Conservation (phyloP, 2,329 filamentous ascomycete species). For the Fusarium guadeloupense region DNA sequence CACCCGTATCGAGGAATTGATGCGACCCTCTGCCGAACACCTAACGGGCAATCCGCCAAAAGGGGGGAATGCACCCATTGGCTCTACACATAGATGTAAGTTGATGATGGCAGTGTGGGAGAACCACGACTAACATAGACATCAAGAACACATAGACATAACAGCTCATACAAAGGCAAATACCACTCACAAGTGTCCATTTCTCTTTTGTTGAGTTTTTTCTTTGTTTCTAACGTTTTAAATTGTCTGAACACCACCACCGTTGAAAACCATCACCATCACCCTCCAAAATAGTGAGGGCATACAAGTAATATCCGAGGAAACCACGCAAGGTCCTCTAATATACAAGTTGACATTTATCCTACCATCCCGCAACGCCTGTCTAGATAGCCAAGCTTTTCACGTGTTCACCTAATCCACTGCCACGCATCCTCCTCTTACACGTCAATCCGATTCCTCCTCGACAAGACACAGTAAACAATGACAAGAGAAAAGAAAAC, state of each 20-base stretch:
- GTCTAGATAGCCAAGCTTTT: conserved; percentile 36
- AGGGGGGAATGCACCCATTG: not conserved
- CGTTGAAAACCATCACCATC: conserved; percentile 10
- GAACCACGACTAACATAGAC: not conserved
- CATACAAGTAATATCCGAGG: conserved; percentile 33
- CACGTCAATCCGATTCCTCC: conserved; percentile 20
- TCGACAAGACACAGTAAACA: conserved; percentile 33
- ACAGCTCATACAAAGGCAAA: not conserved
- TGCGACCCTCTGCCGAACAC: conserved; percentile 6
- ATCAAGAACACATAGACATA: not conserved
- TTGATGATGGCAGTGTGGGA: too few relatives aligned
- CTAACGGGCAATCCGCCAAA: conserved; percentile 5
- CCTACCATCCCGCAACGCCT: conserved; percentile 26
- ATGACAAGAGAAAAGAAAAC: conserved; percentile 34
- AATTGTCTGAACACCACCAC: conserved; percentile 34
- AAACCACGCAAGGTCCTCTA: conserved; percentile 32
- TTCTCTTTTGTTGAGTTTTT: conserved; percentile 27
- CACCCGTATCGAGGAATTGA: conserved; percentile 32
- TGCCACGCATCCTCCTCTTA: conserved; percentile 39
- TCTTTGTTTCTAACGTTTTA: conserved; percentile 34
- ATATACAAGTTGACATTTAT: conserved; percentile 43
- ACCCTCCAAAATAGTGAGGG: conserved; percentile 5
- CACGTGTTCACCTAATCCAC: conserved; percentile 20
- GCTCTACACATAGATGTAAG: too few relatives aligned
- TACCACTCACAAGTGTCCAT: conserved; percentile 24